Evolutionary conservation across 2,329 filamentous ascomycete species (phyloP), one percentile per base, ranked within the genome.

Genomic region (Calonectria pseudoreteaudii): DNA sequence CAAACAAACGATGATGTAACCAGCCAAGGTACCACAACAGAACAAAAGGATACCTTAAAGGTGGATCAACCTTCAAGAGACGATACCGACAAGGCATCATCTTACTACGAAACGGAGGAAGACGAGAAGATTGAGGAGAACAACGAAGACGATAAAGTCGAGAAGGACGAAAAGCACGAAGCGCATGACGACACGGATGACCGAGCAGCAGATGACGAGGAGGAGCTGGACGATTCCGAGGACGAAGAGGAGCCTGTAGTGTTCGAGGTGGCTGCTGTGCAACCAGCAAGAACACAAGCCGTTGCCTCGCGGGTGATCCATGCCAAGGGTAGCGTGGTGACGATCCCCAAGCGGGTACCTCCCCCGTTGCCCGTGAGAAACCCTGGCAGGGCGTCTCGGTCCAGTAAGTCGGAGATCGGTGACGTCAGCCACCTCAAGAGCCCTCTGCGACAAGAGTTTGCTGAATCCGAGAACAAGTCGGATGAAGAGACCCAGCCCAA

Each of bases 281-380:
- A 91, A 74, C 89, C 89, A 20, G 86, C 91, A 20, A 80, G 82
- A 50, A 88, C 89, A 9, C 90, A 91, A 67, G 90, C 91, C 50
- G 86, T 91, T 62, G 89, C 90, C 3, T 91, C 93, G 2, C 91
- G 93, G 68, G 89, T 92, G 70, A 91, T 95, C 71, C 89, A 90
- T 36, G 93, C 92, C 49, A 93, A 94, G 81, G 94, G 95, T 30
- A 93, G 93, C 66, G 87, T 98, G 66, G 94, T 98, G 34, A 95
- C 92, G 58, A 98, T 98, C 72, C 92, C 94, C 16, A 97, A 96
- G 85, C 91, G 95, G 44, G 85, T 93, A 1, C 91, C 95, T 1
- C 95, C 96, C 1, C 92, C 94, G 11, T 89, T 98, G 16, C 96
- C 96, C 1, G 89, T 91, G 4, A 89, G 95, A 62, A 98, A 94